phyloP scores from a whole-genome alignment of 305 asterid genomes.

The Fraxinus sp. region DNA sequence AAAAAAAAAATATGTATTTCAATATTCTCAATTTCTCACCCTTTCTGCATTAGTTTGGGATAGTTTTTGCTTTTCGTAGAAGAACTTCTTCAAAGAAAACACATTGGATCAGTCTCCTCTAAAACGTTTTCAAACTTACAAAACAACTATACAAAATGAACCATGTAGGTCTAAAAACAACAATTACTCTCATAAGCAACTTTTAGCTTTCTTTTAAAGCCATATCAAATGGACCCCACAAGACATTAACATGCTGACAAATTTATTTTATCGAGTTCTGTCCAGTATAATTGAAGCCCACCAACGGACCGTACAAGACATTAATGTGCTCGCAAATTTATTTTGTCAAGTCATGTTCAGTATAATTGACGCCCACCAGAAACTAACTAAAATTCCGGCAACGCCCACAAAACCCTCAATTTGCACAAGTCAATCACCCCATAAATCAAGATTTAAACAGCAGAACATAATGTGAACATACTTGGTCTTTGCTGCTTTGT shows the following conservation, averaged over 20 bases:
- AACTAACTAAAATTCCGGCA: neutral
- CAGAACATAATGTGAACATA: slow-evolving; percentile 18
- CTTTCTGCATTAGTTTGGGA: slow-evolving; percentile 18
- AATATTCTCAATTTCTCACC: slow-evolving; percentile 28
- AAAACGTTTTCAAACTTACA: neutral
- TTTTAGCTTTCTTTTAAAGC: neutral
- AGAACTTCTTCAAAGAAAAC: neutral
- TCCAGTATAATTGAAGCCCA: neutral
- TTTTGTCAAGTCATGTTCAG: neutral
- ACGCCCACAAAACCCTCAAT: neutral
- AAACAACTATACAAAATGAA: neutral
- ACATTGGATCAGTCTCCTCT: neutral
- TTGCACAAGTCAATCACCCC: neutral
- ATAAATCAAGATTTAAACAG: neutral
- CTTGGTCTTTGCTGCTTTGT: slow-evolving; percentile 67
- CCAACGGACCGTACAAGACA: neutral
- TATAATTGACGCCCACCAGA: neutral
- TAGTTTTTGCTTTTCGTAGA: neutral
- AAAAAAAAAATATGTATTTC: neutral
- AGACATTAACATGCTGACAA: neutral
- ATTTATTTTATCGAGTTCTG: neutral
- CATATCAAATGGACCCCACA: neutral
- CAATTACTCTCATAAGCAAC: neutral
- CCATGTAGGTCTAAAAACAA: neutral
- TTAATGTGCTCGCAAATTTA: neutral